Base-by-base conservation (phyloP, 2,329 filamentous ascomycete species). In the Penicillium sp. region DNA sequence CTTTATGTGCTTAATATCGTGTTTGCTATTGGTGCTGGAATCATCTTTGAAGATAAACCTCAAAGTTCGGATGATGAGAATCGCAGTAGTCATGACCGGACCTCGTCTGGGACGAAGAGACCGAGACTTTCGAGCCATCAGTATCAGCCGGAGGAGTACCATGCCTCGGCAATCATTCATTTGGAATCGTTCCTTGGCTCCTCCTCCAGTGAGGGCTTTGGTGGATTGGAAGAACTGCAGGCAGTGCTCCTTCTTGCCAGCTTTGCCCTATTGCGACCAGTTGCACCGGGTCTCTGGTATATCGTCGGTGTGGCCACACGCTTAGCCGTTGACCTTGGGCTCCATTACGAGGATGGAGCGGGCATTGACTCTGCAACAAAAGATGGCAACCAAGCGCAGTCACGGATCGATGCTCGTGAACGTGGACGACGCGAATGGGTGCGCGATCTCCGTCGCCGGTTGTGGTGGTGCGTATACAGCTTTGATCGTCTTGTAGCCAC, bases 381-480 rank as follows among this genome's bases (percentile, higher is more conserved):
- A 9, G 76, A 78, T 19, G 68, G 63, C 16, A 67, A 68, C 11
- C 68, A 68, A 41, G 51, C 61, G 9, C 73, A 66, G 53, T 62
- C 63, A 54, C 76, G 71, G 56, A 74, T 83, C 16, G 78, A 82
- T 61, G 75, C 78, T 48, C 79, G 79, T 55, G 81, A 89, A 79
- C 74, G 87, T 73, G 80, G 88, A 21, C 84, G 89, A 48, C 84
- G 90, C 56, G 86, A 96, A 73, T 97, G 91, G 83, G 82, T 91
- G 39, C 86, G 93, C 52, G 94, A 97, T 72, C 82, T 96, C 61
- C 86, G 92, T 50, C 84, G 93, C 55, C 84, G 93, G 33, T 80
- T 97, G 15, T 97, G 92, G 92, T 97, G 94, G 93, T 96, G 92
- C 76, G 92, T 92, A 2, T 97, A 97, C 75, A 93, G 91, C 5